Base-by-base conservation (phyloP, 2,329 filamentous ascomycete genomes). In the Aspergillus pseudoviridinutans region DNA sequence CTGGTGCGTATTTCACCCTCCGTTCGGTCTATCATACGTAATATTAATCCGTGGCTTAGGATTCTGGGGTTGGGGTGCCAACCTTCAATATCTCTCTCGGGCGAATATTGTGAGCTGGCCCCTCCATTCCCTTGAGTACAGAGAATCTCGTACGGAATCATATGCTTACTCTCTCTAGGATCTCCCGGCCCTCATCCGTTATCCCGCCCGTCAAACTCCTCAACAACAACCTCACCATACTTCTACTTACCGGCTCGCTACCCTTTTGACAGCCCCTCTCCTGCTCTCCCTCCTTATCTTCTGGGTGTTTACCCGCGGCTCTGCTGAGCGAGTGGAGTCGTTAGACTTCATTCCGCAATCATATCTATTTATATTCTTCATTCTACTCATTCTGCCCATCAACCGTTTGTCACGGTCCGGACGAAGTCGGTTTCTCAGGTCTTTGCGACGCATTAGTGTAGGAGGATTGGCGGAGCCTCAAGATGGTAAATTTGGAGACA, bases 401-500 rank as follows among this genome's bases (percentile, higher is more conserved):
- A 86, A 87, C 42, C 83, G 84, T 57, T 77, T 87, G 58, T 89
- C 89, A 14, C 82, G 86, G 65, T 78, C 82, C 44, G 92, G 92
- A 2, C 87, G 92, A 46, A 82, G 84, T 53, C 86, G 91, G 1
- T 89, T 96, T 47, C 83, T 95, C 50, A 76, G 84, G 10, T 93
- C 87, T 0, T 78, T 97, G 49, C 86, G 86, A 59, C 88, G 94
- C 56, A 86, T 97, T 59, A 85, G 85, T 65, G 78, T 97, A 47
- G 94, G 94, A 25, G 92, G 93, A 0, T 82, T 99, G 25, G 93
- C 94, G 14, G 88, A 93, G 74, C 80, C 90, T 0, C 85, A 90
- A 65, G 90, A 97, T 74, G 92, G 93, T 55, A 96, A 96, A 71
- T 97, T 97, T 68, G 93, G 91, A 56, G 94, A 99, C 71, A 89